These are phyloP conservation scores for Aspergillus sp. DNA, from an alignment of 2,329 filamentous ascomycete species.

Conservation along the genomic window DNA sequence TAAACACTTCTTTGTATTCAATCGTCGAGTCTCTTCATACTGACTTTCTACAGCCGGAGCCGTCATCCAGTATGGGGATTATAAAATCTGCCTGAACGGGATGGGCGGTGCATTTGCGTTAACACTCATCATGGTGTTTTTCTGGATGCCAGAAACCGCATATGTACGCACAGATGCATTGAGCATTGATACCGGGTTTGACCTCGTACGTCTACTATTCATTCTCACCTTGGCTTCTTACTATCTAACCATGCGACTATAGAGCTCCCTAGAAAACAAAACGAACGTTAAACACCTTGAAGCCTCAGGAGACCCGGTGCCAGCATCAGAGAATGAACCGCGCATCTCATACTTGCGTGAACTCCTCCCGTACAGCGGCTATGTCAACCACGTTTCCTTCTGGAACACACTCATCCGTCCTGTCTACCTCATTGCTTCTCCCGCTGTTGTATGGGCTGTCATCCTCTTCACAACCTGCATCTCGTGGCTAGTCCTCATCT, in stretches of 20 bases:
- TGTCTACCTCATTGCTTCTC: conserved; percentile 36
- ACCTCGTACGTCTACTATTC: conserved; percentile 19
- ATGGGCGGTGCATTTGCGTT: conserved; percentile 41
- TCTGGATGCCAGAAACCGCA: conserved; percentile 47
- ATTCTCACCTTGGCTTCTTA: neutral
- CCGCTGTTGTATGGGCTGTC: conserved; percentile 41
- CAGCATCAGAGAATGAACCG: conserved; percentile 12
- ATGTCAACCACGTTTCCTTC: conserved; percentile 39
- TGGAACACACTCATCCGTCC: conserved; percentile 39
- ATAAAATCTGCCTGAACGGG: conserved; percentile 34
- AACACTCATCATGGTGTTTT: conserved; percentile 38
- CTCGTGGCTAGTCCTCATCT: conserved; percentile 32
- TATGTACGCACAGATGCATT: conserved; percentile 33
- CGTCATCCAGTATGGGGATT: conserved; percentile 41
- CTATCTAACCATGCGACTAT: neutral
- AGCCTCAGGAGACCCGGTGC: neutral
- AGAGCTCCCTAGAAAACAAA: conserved; percentile 19
- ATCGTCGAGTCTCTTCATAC: neutral
- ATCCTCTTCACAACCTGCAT: conserved; percentile 28
- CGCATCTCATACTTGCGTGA: conserved; percentile 27
- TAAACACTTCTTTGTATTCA: conserved; percentile 17
- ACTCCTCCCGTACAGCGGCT: conserved; percentile 39
- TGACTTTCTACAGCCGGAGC: conserved; percentile 30
- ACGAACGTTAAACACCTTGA: conserved; percentile 24
- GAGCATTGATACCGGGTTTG: conserved; percentile 37